phyloP scores from a whole-genome alignment of 1,139 yeast genomes.

The Debaryomyces robertsiae region DNA sequence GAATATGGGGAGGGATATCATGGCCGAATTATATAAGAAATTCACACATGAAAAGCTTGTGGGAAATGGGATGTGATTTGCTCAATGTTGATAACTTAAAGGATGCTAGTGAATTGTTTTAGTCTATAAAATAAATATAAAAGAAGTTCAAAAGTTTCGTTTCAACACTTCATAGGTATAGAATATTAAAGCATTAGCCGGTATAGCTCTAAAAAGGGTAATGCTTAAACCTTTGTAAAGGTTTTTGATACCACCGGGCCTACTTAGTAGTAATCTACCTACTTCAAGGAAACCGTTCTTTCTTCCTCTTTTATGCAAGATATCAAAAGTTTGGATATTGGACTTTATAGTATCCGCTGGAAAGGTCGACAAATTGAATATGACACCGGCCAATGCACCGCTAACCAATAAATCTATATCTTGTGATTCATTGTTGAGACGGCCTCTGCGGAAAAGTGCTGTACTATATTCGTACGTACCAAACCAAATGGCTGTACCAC shows the following conservation, averaged over 20 bases:
- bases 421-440: conserved; percentile 26
- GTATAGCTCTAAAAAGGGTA: conserved; percentile 79
- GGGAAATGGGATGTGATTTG: conserved; percentile 37
- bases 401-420: conserved; percentile 62
- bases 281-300: conserved; percentile 32
- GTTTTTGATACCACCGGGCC: conserved; percentile 60
- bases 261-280: conserved; percentile 33
- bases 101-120: conserved; percentile 26
- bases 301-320: conserved; percentile 21
- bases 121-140: conserved; percentile 10
- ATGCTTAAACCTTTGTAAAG: conserved; percentile 86
- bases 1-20: conserved; percentile 47
- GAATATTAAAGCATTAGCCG: conserved; percentile 88
- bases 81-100: conserved; percentile 43
- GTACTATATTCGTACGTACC: conserved; percentile 75
- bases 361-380: conserved; percentile 76
- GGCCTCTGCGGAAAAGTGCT: conserved; percentile 29
- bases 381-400: conserved; percentile 87
- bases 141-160: conserved; percentile 26
- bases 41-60: conserved; percentile 32
- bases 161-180: conserved; percentile 74
- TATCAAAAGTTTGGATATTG: conserved; percentile 71
- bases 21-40: conserved; percentile 40
- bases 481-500: conserved; percentile 95
- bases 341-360: conserved; percentile 93